Evolutionary conservation across 2,329 filamentous ascomycete genomes (phyloP), one percentile per base, ranked within the genome.

Genomic region (Didymella segeticola): DNA sequence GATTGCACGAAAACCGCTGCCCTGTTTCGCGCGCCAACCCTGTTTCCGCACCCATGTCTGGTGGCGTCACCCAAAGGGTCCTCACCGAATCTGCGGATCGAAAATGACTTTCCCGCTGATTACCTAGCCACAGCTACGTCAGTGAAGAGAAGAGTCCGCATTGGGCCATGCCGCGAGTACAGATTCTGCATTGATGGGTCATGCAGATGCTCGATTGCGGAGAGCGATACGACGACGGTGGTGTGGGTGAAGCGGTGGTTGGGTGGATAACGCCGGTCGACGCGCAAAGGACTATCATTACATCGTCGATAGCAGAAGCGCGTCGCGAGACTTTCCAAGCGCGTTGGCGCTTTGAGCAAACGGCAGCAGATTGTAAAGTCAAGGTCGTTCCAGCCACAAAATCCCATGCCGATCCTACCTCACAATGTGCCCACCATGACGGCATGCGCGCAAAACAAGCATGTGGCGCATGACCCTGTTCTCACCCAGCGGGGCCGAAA

Each of bases 401-500:
- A n/a, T 15, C 31, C 33, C 7, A 14, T 36, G 53, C 38, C 34
- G 43, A 54, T 54, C 46, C 29, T 9, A 33, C n/a, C 42, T 47
- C 37, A 38, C 26, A n/a, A n/a, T n/a, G n/a, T n/a, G 47, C 14
- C 29, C 30, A 46, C 15, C 47, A 47, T 56, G 53, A 56, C 53
- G 53, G 41, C 39, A 49, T 54, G 15, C 33, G 12, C 39, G 29
- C n/a, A 41, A 48, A 49, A 36, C 34, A 51, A 56, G 38, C 43
- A 51, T 56, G 53, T 56, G 53, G 53, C 53, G 30, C 34, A 29
- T 56, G 53, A 54, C 47, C 53, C 31, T 51, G 53, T 27, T 47
- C 33, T n/a, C n/a, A n/a, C n/a, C n/a, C n/a, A n/a, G 15, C 27
- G 34, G 37, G 15, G 42, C 47, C 47, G 31, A 22, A 51, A 47